Evolutionary conservation across 192 early-diverging fungal genomes (phyloP), one percentile per base, ranked within the genome.

Genomic region (Gonapodya sp.): DNA sequence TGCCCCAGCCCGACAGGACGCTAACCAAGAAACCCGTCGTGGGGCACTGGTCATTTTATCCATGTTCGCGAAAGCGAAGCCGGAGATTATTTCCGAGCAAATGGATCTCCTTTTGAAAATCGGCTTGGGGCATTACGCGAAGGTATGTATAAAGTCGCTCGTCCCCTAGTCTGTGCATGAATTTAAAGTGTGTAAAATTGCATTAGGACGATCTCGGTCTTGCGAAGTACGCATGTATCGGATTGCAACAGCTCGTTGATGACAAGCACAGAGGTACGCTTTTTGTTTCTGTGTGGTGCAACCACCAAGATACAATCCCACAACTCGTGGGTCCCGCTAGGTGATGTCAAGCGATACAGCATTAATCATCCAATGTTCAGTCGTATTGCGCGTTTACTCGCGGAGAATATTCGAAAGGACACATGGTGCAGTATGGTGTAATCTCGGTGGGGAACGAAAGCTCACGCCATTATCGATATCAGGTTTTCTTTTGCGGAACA

Each of bases 401-500:
- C 31, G 85, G 0, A 84, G 72, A n/a, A 84, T 34, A 83, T 30
- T 35, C 80, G 16, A 36, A 32, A 86, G 1, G 24, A 30, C 2
- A 0, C 34, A 35, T 35, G 33, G 36, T 30, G 35, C 1, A 16
- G 34, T 73, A n/a, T n/a, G n/a, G n/a, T n/a, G n/a, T n/a, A n/a
- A n/a, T n/a, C n/a, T n/a, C n/a, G n/a, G n/a, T n/a, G n/a, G n/a
- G n/a, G n/a, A n/a, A n/a, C n/a, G n/a, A n/a, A n/a, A 35, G 36
- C 2, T 72, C 16, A 75, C 75, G 46, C 8, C 46, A 64, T 64
- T 16, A 30, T 83, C 14, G 78, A 31, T 2, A 80, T 83, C 84
- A 96, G 96, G 96, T 98, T 97, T 86, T 89, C 92, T 14, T 90
- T 97, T 31, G 92, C 95, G 0, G 95, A 99, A 84, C 96, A 99